phyloP scores from a whole-genome alignment of 1,284 basidiomycete species.

The Trichosporon asahii region DNA sequence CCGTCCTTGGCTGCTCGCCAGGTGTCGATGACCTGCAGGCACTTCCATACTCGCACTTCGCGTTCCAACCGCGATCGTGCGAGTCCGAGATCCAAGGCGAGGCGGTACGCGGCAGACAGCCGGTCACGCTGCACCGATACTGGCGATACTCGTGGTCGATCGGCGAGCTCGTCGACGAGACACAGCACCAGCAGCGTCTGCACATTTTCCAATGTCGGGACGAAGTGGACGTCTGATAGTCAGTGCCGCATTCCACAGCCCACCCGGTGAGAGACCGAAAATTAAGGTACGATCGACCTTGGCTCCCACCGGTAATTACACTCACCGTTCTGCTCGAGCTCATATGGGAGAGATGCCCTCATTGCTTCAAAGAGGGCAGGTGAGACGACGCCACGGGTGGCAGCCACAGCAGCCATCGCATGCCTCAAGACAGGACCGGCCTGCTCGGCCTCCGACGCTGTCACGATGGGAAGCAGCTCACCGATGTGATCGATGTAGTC shows the following conservation, averaged over 20 bases:
- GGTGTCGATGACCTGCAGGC: constrained; percentile 28
- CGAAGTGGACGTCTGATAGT: constrained; percentile 24
- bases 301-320: background rate
- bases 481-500: constrained; percentile 26
- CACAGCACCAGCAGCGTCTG: constrained; percentile 28
- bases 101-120: constrained; percentile 26
- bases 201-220: constrained; percentile 28
- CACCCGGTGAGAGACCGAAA: background rate
- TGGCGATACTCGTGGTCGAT: constrained; percentile 24
- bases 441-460: constrained; percentile 23
- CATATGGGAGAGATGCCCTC: constrained; percentile 22
- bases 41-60: background rate
- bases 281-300: background rate
- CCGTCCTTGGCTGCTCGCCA: constrained; percentile 31
- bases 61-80: constrained; percentile 6
- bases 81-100: constrained; percentile 30
- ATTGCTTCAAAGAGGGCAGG: constrained; percentile 33
- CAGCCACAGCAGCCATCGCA: constrained; percentile 33
- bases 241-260: too few relatives aligned
- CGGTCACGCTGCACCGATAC: constrained; percentile 22
- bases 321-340: constrained; percentile 27
- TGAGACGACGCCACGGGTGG: constrained; percentile 26
- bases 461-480: constrained; percentile 29
- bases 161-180: constrained; percentile 31
- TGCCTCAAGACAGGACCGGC: constrained; percentile 22